phyloP scores from a whole-genome alignment of 2,329 filamentous ascomycete genomes.

The Teratosphaeria gauchensis region DNA sequence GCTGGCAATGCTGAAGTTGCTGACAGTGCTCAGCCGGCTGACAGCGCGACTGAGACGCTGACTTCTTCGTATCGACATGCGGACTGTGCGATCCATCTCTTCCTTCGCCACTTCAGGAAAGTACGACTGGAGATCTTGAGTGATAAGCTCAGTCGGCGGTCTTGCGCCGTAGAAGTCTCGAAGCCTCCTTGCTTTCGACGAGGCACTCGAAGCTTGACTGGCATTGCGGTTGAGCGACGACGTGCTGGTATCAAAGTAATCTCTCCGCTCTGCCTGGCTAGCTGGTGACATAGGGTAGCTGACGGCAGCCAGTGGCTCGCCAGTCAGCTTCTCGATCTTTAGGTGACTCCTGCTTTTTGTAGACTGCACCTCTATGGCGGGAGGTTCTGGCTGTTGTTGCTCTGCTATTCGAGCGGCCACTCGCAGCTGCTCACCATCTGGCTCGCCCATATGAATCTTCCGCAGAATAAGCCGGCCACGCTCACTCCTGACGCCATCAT shows the following conservation, averaged over 20 bases:
- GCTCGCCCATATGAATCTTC: conserved; percentile 86
- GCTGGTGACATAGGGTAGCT: conserved; percentile 81
- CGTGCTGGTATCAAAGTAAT: conserved; percentile 36
- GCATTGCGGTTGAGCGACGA: conserved; percentile 20
- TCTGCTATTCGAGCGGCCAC: conserved; percentile 80
- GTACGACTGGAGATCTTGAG: conserved; percentile 90
- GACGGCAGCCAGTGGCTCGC: conserved; percentile 76
- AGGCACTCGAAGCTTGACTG: conserved; percentile 26
- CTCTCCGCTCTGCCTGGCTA: conserved; percentile 55
- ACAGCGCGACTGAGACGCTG: conserved; percentile 86
- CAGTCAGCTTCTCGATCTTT: conserved; percentile 82
- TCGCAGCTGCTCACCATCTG: conserved; percentile 75
- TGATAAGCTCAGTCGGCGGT: conserved; percentile 93
- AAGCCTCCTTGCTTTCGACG: conserved; percentile 43
- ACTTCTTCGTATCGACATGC: conserved; percentile 82
- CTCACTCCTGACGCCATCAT: conserved; percentile 74
- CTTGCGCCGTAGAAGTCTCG: conserved; percentile 83
- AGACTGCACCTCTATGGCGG: conserved; percentile 50
- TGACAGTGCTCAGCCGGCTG: conserved; percentile 85
- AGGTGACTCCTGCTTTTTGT: conserved; percentile 70
- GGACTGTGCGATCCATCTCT: conserved; percentile 90
- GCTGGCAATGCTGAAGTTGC: conserved; percentile 85
- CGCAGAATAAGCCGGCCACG: conserved; percentile 82
- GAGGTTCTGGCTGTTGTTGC: conserved; percentile 52
- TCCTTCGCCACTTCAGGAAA: conserved; percentile 92